Percentiles rank a stretch among this genome's conserved stretches.
Conservation (phyloP, 768 basidiomycete species). For the Mycena olivaceomarginata region DNA sequence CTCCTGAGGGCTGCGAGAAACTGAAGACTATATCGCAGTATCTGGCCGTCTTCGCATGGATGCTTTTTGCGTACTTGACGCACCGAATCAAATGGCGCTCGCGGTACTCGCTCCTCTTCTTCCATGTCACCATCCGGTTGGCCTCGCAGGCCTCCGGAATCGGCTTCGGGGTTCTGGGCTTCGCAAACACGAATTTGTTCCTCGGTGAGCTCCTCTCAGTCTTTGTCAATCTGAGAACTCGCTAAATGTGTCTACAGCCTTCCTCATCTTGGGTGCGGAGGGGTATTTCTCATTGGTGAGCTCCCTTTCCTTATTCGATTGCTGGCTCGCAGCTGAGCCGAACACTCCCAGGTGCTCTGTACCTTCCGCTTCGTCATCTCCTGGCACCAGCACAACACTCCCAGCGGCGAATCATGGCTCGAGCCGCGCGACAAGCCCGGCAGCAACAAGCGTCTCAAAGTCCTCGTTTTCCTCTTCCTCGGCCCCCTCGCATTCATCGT, state of each 20-base stretch:
- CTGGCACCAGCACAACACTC: conserved; percentile 42
- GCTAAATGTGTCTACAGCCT: not conserved
- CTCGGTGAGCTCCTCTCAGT: not conserved
- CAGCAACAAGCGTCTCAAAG: conserved; percentile 10
- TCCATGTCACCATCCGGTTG: conserved; percentile 37
- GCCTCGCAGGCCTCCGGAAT: conserved; percentile 35
- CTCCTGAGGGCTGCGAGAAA: not conserved
- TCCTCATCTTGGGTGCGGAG: conserved; percentile 36
- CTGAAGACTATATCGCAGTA: conserved; percentile 18
- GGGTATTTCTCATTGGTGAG: conserved; percentile 36
- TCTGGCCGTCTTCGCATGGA: conserved; percentile 27
- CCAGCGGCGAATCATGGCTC: conserved; percentile 56
- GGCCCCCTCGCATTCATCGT: conserved; percentile 51
- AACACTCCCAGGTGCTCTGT: conserved; percentile 30
- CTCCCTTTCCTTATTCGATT: not conserved
- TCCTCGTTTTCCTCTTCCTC: conserved; percentile 37
- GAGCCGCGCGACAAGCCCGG: conserved; percentile 48
- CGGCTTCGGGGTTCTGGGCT: conserved; percentile 28
- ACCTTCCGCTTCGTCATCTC: conserved; percentile 40
- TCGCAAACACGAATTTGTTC: conserved; percentile 26
- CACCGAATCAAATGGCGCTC: conserved; percentile 38
- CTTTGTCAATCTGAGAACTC: too few relatives aligned
- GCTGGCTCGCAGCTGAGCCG: not conserved
- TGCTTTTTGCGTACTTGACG: conserved; percentile 25
- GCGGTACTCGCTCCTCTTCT: conserved; percentile 29